These are phyloP conservation scores for Cladorrhinum samala DNA, from an alignment of 495 filamentous ascomycete species.

Conservation along the genomic window DNA sequence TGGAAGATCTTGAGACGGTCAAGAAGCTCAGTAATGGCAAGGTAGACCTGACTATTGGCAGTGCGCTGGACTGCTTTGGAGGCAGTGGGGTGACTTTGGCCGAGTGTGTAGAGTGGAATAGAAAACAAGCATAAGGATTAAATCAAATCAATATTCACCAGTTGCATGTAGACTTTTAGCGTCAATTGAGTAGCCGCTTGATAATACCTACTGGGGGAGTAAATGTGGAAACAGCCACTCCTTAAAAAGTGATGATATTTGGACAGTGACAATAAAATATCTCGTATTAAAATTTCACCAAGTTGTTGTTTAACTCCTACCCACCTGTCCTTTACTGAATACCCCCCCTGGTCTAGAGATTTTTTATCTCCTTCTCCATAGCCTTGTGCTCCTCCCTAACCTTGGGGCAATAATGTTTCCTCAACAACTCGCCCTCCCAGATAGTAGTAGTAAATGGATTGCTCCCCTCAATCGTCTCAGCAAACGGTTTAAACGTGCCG, in stretches of 20 bases:
- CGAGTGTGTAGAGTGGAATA: conserved; percentile 87
- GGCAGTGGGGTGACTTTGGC: conserved; percentile 77
- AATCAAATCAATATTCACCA: background rate
- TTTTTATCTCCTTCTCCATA: conserved; percentile 55
- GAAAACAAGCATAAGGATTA: conserved; percentile 22
- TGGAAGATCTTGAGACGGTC: conserved; percentile 75
- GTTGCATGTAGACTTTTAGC: no score
- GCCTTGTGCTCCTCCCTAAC: conserved; percentile 67
- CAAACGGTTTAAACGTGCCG: conserved; percentile 47
- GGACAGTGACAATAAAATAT: no score
- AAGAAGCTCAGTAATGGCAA: conserved; percentile 68
- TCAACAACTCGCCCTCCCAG: conserved; percentile 88
- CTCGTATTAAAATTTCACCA: no score
- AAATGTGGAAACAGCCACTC: no score
- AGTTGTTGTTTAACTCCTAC: no score
- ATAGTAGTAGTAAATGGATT: conserved; percentile 86
- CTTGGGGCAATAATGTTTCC: conserved; percentile 78
- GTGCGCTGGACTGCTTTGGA: conserved; percentile 92
- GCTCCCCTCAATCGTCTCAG: conserved; percentile 62
- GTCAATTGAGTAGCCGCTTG: no score
- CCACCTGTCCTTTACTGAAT: no score
- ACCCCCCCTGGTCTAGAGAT: no score
- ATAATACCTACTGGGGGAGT: no score
- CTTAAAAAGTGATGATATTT: no score
- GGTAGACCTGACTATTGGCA: conserved; percentile 93